A percentile compares a stretch with the other conserved stretches of the same genome.
phyloP scores from a whole-genome alignment of 2,329 filamentous ascomycete genomes.

The Cladosporium sp. region DNA sequence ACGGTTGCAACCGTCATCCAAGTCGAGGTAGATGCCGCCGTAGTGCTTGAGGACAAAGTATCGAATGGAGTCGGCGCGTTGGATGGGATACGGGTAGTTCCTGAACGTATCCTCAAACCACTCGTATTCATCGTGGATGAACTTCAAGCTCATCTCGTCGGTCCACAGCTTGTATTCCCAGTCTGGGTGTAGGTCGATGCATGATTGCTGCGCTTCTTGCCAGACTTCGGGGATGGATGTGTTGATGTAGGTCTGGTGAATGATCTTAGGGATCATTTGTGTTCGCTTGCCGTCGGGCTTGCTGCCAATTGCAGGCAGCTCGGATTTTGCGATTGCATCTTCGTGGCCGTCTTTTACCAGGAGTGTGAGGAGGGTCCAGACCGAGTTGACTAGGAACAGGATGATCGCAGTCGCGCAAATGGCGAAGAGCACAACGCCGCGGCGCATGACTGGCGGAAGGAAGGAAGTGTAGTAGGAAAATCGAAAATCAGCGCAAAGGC shows the following conservation, averaged over 20 bases:
- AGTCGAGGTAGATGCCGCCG: constrained; percentile 78
- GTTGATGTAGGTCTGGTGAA: constrained; percentile 75
- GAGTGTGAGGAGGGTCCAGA: constrained; percentile 70
- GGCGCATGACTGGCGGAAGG: constrained; percentile 53
- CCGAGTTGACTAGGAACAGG: constrained; percentile 63
- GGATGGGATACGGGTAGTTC: constrained; percentile 71
- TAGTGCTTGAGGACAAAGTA: constrained; percentile 78
- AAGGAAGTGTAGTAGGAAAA: background rate
- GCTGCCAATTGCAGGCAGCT: constrained; percentile 66
- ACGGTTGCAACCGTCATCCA: constrained; percentile 70
- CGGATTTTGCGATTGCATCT: constrained; percentile 66
- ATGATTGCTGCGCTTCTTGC: constrained; percentile 65
- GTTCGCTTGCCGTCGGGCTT: constrained; percentile 54
- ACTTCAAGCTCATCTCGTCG: constrained; percentile 66
- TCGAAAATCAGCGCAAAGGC: constrained; percentile 4
- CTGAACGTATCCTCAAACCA: constrained; percentile 72
- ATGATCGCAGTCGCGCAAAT: constrained; percentile 65
- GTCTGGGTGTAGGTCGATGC: constrained; percentile 62
- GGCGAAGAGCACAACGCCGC: constrained; percentile 62
- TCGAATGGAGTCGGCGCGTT: constrained; percentile 72
- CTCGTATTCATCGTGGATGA: constrained; percentile 71
- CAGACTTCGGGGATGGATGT: constrained; percentile 67
- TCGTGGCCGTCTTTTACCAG: constrained; percentile 66
- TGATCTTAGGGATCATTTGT: constrained; percentile 72
- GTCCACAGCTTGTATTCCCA: constrained; percentile 86